Evolutionary conservation across 768 basidiomycete species (phyloP).

Genomic region (Lactarius hatsudake): DNA sequence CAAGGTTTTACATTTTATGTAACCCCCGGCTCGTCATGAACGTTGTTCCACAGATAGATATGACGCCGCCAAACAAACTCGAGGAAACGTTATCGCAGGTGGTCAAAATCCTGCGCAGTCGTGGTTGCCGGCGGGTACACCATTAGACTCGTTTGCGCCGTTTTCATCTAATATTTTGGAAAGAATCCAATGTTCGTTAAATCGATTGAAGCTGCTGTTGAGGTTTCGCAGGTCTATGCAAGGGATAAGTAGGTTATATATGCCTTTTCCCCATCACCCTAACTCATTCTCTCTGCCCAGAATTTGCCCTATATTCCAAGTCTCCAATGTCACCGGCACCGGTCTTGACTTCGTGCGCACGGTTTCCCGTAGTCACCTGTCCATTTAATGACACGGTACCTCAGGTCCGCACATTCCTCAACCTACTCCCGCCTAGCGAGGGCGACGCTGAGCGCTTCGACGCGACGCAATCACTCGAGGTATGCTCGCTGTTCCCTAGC

Average conservation of each 20-base stretch:
- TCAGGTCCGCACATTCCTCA: constrained; percentile 85
- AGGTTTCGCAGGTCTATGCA: constrained; percentile 70
- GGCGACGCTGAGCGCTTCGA: constrained; percentile 78
- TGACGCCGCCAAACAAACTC: constrained; percentile 91
- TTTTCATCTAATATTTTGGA: background rate
- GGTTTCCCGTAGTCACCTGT: background rate
- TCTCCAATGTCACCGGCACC: constrained; percentile 94
- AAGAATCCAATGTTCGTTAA: constrained; percentile 85
- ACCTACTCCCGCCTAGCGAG: constrained; percentile 86
- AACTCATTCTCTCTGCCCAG: constrained; percentile 37
- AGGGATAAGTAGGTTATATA: constrained; percentile 55
- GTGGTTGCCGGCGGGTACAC: constrained; percentile 75
- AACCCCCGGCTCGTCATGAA: background rate
- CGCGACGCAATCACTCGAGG: constrained; percentile 77
- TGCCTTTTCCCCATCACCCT: background rate
- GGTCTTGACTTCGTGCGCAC: constrained; percentile 70
- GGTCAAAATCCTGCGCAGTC: constrained; percentile 86
- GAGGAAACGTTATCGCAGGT: constrained; percentile 93
- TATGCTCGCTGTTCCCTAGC: constrained; percentile 30
- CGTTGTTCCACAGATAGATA: constrained; percentile 66
- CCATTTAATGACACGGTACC: background rate
- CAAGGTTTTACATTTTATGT: constrained; percentile 52
- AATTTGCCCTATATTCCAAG: constrained; percentile 85
- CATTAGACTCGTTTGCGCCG: background rate
- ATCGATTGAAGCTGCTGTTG: constrained; percentile 76